Evolutionary conservation across 345 rosid genomes (phyloP).

Genomic region (Populus nigra): DNA sequence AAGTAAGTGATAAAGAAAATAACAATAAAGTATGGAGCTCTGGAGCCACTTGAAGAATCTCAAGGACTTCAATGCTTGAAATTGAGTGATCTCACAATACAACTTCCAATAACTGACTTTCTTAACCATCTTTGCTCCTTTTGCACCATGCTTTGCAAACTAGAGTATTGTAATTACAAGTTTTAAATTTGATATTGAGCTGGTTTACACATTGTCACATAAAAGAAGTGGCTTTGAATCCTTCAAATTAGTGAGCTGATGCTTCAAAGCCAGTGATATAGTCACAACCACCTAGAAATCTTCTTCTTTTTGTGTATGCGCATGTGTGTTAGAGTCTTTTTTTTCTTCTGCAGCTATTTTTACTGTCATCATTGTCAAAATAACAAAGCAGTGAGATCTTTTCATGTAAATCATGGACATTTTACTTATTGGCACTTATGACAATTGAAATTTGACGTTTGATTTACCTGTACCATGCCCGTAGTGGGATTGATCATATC

Average conservation of each 20-base stretch:
- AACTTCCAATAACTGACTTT: background rate
- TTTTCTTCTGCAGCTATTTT: background rate
- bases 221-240: background rate
- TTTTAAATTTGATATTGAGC: background rate
- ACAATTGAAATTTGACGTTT: background rate
- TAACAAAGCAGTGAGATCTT: background rate
- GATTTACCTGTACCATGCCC: background rate
- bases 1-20: background rate
- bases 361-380: background rate
- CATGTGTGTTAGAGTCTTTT: background rate
- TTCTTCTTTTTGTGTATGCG: background rate
- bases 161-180: background rate
- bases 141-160: background rate
- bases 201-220: background rate
- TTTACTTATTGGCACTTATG: background rate
- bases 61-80: background rate
- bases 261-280: too few relatives aligned
- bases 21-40: background rate
- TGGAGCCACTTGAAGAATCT: background rate
- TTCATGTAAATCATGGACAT: background rate
- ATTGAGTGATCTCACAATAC: background rate
- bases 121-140: background rate
- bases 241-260: background rate
- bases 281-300: too few relatives aligned
- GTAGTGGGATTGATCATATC: background rate